phyloP scores from a whole-genome alignment of 306 rosid genomes.

The Inga laurina region DNA sequence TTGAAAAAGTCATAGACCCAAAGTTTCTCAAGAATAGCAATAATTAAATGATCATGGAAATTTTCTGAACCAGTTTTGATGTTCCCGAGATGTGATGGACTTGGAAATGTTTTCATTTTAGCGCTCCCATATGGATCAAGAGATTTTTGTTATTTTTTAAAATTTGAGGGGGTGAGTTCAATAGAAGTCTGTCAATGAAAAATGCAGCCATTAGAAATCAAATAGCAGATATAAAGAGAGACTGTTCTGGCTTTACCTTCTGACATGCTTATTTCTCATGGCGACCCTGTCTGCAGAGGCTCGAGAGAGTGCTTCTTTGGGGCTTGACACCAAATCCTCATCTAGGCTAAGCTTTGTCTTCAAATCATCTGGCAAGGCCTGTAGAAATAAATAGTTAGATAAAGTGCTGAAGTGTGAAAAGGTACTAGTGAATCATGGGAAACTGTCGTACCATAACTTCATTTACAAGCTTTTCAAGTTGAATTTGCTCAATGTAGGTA shows the following conservation, averaged over 20 bases:
- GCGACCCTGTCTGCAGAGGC: slow-evolving; percentile 88
- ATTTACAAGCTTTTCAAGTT: slow-evolving; percentile 92
- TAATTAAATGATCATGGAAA: background rate
- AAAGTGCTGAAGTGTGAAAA: slow-evolving; percentile 19
- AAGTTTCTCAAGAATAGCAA: background rate
- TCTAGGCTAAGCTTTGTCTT: slow-evolving; percentile 92
- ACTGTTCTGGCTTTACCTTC: slow-evolving; percentile 54
- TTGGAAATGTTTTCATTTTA: background rate
- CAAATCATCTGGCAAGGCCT: slow-evolving; percentile 99
- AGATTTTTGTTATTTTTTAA: background rate
- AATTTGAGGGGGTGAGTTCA: background rate
- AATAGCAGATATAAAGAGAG: background rate
- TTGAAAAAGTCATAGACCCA: background rate
- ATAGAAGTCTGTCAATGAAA: background rate
- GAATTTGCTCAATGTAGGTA: slow-evolving; percentile 97
- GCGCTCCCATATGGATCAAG: background rate
- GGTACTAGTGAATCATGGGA: slow-evolving; percentile 14
- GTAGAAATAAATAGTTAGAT: slow-evolving; percentile 45
- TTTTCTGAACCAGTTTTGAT: background rate
- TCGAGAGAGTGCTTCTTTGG: slow-evolving; percentile 89
- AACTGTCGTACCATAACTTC: slow-evolving; percentile 90
- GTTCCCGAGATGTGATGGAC: background rate
- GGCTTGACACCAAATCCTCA: slow-evolving; percentile 94
- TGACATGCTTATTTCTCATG: slow-evolving; percentile 73
- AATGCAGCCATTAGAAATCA: background rate